phyloP scores from a whole-genome alignment of 306 rosid species.

The Sesbania bispinosa region DNA sequence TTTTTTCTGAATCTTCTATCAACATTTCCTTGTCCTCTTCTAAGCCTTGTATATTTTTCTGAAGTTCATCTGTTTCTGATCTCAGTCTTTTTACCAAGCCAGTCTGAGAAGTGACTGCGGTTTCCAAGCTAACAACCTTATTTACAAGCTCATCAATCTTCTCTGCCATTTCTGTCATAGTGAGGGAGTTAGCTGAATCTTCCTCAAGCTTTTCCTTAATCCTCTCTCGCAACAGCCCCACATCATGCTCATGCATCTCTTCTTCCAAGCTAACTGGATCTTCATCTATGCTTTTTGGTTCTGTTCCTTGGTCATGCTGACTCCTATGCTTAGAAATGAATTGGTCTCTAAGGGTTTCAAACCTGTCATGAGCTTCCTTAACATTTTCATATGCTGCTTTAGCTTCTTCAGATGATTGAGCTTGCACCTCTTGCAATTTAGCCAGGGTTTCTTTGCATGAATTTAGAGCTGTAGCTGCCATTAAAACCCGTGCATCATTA shows the following conservation, averaged over 20 bases:
- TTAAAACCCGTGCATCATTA: conserved; percentile 70
- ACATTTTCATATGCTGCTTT: conserved; percentile 43
- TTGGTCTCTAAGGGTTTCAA: conserved; percentile 43
- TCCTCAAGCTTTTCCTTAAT: conserved; percentile 37
- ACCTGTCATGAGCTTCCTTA: conserved; percentile 43
- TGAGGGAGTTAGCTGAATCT: conserved; percentile 41
- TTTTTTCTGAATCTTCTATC: conserved; percentile 46
- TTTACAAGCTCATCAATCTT: conserved; percentile 73
- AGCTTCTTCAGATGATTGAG: conserved; percentile 54
- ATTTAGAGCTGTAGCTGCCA: conserved; percentile 77
- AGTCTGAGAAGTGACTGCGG: conserved; percentile 57
- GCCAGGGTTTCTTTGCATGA: conserved; percentile 67
- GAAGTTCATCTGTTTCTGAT: conserved; percentile 71
- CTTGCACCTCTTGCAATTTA: conserved; percentile 53
- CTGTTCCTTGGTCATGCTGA: conserved; percentile 13
- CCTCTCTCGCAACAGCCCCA: conserved; percentile 17
- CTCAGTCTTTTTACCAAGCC: conserved; percentile 50
- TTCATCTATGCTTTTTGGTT: conserved; percentile 31
- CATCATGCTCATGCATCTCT: conserved; percentile 33
- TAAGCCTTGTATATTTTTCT: conserved; percentile 41
- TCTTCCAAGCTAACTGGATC: conserved; percentile 26
- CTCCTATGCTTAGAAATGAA: conserved; percentile 27
- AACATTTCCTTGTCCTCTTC: conserved; percentile 72
- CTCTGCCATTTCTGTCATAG: conserved; percentile 67
- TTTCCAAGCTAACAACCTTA: conserved; percentile 65